phyloP scores from a whole-genome alignment of 2,329 filamentous ascomycete genomes.

The Aspergillus fijiensis region DNA sequence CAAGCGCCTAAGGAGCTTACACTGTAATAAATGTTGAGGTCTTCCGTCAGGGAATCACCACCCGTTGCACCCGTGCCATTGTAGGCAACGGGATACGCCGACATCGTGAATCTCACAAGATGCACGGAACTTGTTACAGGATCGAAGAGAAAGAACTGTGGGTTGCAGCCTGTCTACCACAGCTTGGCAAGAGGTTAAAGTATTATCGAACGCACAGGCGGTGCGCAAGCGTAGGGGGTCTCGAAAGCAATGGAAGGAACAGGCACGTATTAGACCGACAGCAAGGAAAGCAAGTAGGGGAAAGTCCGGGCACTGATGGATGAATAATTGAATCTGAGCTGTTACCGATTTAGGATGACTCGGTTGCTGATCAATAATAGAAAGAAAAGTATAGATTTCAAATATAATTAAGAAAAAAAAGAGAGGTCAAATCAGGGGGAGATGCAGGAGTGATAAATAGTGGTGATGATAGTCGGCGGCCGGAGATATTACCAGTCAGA shows the following conservation, averaged over 20 bases:
- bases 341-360: not conserved
- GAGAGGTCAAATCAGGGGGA: slow-evolving; percentile 8
- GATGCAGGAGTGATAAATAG: slow-evolving; percentile 17
- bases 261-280: not conserved
- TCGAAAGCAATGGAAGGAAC: not conserved
- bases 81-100: slow-evolving; percentile 52
- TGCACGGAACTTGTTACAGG: not conserved
- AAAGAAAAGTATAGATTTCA: slow-evolving; percentile 5
- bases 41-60: slow-evolving; percentile 63
- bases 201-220: not conserved
- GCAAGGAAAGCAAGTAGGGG: not conserved
- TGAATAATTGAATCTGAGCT: not conserved
- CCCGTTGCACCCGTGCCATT: slow-evolving; percentile 65
- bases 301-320: slow-evolving; percentile 1
- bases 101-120: slow-evolving; percentile 27
- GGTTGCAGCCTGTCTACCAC: not conserved
- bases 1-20: slow-evolving; percentile 16
- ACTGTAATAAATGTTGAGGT: slow-evolving; percentile 84
- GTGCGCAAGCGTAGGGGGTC: not conserved
- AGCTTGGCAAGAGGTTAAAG: not conserved
- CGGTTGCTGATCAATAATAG: not conserved
- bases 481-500: slow-evolving; percentile 20
- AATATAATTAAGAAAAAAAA: slow-evolving; percentile 11
- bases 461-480: slow-evolving; percentile 13
- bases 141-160: not conserved